Conservation (phyloP, 1,284 basidiomycete species). For the Cryptococcus sp. region DNA sequence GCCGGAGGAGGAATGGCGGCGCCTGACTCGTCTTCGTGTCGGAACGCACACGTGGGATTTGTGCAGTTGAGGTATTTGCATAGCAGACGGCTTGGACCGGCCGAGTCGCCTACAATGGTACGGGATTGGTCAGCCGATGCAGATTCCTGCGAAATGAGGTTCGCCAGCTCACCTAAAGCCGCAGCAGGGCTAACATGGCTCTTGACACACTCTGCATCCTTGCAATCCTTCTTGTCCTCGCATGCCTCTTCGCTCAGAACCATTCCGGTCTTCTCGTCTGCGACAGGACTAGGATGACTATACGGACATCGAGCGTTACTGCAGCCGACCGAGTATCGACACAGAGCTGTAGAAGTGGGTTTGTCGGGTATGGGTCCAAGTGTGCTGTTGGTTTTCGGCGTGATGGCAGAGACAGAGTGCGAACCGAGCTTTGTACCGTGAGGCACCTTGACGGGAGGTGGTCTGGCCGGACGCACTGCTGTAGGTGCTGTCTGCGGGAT, state of each 20-base stretch:
- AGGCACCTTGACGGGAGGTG: constrained; percentile 34
- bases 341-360: constrained; percentile 60
- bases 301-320: constrained; percentile 82
- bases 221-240: constrained; percentile 73
- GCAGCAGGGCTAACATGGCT: constrained; percentile 83
- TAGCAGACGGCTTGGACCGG: constrained; percentile 47
- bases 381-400: constrained; percentile 24
- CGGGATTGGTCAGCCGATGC: neutral
- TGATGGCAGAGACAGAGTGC: constrained; percentile 36
- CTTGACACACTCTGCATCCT: constrained; percentile 86
- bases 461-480: constrained; percentile 12
- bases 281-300: constrained; percentile 88
- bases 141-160: neutral
- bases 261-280: constrained; percentile 86
- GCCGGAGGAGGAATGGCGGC: constrained; percentile 52
- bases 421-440: constrained; percentile 41
- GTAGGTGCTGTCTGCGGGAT: neutral
- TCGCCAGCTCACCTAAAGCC: constrained; percentile 56
- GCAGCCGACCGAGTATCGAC: constrained; percentile 87
- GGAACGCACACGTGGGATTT: constrained; percentile 52
- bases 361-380: constrained; percentile 50
- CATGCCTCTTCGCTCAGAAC: constrained; percentile 88
- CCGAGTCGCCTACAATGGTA: constrained; percentile 28
- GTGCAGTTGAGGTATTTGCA: constrained; percentile 55
- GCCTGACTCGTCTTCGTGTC: constrained; percentile 53